Base-by-base conservation (phyloP, 2,329 filamentous ascomycete genomes). In the Sporothrix pallida region DNA sequence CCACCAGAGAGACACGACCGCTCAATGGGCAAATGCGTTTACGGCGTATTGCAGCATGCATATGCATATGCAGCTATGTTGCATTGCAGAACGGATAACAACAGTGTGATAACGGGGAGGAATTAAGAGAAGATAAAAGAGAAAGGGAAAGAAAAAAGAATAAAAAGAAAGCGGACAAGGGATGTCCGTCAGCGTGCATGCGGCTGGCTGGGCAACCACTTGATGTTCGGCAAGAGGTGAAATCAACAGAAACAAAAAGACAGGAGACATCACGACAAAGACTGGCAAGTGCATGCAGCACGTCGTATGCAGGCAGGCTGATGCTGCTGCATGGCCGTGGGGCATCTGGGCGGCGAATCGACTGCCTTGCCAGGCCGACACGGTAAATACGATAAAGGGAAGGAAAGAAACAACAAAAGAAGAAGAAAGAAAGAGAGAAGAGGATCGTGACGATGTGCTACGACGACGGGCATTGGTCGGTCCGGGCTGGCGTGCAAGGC, bases 61-160 rank as follows among this genome's bases (percentile, higher is more conserved):
- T 71, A 71, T 71, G 69, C 69, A 71, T 71, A 71, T 71, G 69
- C 69, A 71, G 69, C 52, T n/a, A 13, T 20, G 54, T 60, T 20
- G 42, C 54, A 60, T 67, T 50, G 56, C 52, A 71, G 69, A 26
- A 62, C 15, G 60, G 31, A 20, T 20, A 44, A 12, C 31, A 63
- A 20, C 31, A 63, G 31, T 42, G 58, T 62, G 60, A 20, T 44
- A 44, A 56, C 17, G 20, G 50, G 10, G 58, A 26, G 26, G 10
- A 62, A 17, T 20, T 6, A 5, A n/a, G 23, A n/a, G 17, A 31
- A 6, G 10, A 31, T 44, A 62, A 31, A 23, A 31, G 12, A 17
- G 9, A 20, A 15, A n/a, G n/a, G n/a, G n/a, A n/a, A 26, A 15
- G n/a, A 48, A 3, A 9, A 9, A 26, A 4, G 15, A 63, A 7